These are phyloP conservation scores for Neurospora tetraspora DNA, from an alignment of 495 filamentous ascomycete species.

Conservation along the genomic window DNA sequence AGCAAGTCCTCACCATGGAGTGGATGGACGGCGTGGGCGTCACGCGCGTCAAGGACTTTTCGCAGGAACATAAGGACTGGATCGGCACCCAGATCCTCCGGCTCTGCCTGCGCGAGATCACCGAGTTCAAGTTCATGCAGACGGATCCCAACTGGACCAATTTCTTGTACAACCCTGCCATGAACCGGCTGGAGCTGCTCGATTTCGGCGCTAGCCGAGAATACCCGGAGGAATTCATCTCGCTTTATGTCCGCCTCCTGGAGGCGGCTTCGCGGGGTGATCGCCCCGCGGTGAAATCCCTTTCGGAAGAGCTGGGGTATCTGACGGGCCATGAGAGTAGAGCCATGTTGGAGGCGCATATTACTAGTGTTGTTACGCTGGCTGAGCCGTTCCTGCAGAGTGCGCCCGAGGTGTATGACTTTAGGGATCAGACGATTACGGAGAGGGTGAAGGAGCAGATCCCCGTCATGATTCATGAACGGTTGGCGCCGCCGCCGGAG, in stretches of 20 bases:
- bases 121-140: slow-evolving; percentile 95
- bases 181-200: slow-evolving; percentile 67
- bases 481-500: slow-evolving; percentile 84
- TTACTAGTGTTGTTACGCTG: slow-evolving; percentile 70
- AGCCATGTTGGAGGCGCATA: slow-evolving; percentile 79
- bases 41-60: slow-evolving; percentile 62
- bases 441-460: slow-evolving; percentile 79
- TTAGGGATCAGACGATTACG: slow-evolving; percentile 88
- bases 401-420: slow-evolving; percentile 83
- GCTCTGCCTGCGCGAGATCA: slow-evolving; percentile 86
- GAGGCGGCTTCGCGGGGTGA: slow-evolving; percentile 66
- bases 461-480: slow-evolving; percentile 82
- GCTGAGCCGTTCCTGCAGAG: slow-evolving; percentile 77
- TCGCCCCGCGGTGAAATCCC: slow-evolving; percentile 45
- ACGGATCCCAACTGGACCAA: slow-evolving; percentile 99
- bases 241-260: slow-evolving; percentile 66
- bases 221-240: slow-evolving; percentile 69
- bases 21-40: slow-evolving; percentile 82
- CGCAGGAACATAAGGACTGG: slow-evolving; percentile 80
- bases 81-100: slow-evolving; percentile 87
- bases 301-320: slow-evolving; percentile 80
- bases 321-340: slow-evolving; percentile 78
- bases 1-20: slow-evolving; percentile 87
- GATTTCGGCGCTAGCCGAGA: slow-evolving; percentile 87
- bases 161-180: slow-evolving; percentile 71